Evolutionary conservation across 2,329 filamentous ascomycete species (phyloP), one percentile per base, ranked within the genome.

Genomic region (Clarireedia homoeocarpa): DNA sequence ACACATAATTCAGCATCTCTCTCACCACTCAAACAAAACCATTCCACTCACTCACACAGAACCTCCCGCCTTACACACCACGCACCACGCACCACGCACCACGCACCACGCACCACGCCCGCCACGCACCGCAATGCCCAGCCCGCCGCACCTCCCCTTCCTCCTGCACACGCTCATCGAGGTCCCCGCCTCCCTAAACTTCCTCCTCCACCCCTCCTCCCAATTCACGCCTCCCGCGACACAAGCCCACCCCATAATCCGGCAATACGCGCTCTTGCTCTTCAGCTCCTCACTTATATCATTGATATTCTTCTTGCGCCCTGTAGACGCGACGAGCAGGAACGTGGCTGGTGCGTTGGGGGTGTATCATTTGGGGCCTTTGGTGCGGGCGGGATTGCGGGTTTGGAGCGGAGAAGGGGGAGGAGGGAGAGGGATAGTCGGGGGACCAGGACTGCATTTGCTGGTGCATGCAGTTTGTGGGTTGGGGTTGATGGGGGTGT

Each of bases 211-310:
- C 23, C 71, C 71, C 6, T 65, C 67, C 12, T 51, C 63, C 24
- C 66, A 68, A 44, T 66, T 73, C 15, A 55, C 63, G 3, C 42
- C 51, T 4, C 60, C 68, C 39, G 67, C 69, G 38, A 67, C 69
- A 9, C 63, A 70, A 59, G 68, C 71, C 9, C 66, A 72, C 42
- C 61, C 69, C 24, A 50, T 67, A 26, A 68, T 73, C 49, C 62
- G 65, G 34, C 71, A 74, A 62, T 73, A 73, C 57, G 70, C 71
- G n/a, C 58, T 71, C 6, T 63, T 73, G 0, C 62, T 73, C 5
- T 50, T 72, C 15, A 55, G 61, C 14, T 69, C 70, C 10, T 67
- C 63, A 55, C 58, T 72, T 39, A 65, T 74, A 27, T 68, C 71
- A 5, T 27, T 66, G 4, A 61, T 67, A 9, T 72, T 72, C 51